Evolutionary conservation across 2,329 filamentous ascomycete species (phyloP).

Genomic region (Curvularia eragrostidis): DNA sequence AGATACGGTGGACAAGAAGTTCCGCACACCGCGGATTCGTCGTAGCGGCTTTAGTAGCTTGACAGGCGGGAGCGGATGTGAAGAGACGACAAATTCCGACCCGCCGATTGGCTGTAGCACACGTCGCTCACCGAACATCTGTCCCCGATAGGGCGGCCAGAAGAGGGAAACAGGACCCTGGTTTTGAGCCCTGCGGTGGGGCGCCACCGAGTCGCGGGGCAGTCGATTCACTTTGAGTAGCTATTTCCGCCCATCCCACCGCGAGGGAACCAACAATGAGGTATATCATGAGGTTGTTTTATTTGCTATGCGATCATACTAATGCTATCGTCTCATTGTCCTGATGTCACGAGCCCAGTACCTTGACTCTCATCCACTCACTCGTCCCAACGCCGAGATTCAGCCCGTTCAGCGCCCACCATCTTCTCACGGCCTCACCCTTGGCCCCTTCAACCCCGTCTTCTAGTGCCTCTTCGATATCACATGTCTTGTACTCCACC

Average conservation of each 20-base stretch:
- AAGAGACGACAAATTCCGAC: slow-evolving; percentile 22
- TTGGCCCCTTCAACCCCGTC: slow-evolving; percentile 75
- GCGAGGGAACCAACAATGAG: background rate
- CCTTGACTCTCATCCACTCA: slow-evolving; percentile 87
- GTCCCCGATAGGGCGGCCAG: slow-evolving; percentile 9
- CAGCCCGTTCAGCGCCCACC: slow-evolving; percentile 87
- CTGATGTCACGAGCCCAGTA: slow-evolving; percentile 60
- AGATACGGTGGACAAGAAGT: slow-evolving; percentile 21
- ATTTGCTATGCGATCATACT: background rate
- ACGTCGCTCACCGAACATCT: slow-evolving; percentile 13
- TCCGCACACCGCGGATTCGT: slow-evolving; percentile 6
- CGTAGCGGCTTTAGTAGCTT: slow-evolving; percentile 22
- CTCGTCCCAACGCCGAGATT: slow-evolving; percentile 82
- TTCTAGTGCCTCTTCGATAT: slow-evolving; percentile 93
- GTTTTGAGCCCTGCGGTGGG: slow-evolving; percentile 6
- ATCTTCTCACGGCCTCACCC: slow-evolving; percentile 75
- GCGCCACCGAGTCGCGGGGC: slow-evolving; percentile 11
- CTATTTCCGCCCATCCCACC: slow-evolving; percentile 5
- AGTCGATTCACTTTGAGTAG: slow-evolving; percentile 11
- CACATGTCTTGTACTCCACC: slow-evolving; percentile 93
- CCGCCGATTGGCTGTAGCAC: slow-evolving; percentile 22
- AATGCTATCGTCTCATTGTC: background rate
- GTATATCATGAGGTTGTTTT: background rate
- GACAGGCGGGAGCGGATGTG: background rate
- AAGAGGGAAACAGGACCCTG: slow-evolving; percentile 29